A percentile compares a stretch with the other conserved stretches of the same genome.
Conservation (phyloP, 1,284 basidiomycete species). For the Moesziomyces sp. region DNA sequence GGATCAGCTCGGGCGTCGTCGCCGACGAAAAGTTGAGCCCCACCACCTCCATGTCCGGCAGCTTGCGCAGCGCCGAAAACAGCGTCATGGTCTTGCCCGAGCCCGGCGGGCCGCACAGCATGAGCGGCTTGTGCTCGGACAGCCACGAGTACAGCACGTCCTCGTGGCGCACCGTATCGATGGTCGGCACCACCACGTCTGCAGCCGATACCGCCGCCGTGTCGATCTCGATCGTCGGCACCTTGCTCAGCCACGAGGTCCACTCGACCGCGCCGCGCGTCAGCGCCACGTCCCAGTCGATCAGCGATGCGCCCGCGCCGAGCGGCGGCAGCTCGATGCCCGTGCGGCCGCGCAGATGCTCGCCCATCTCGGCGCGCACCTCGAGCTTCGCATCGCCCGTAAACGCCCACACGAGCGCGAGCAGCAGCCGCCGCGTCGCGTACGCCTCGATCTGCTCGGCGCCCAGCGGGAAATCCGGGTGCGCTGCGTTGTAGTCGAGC, state of each 20-base stretch:
- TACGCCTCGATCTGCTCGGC: constrained; percentile 88
- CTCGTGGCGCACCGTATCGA: constrained; percentile 98
- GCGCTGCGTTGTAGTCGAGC: constrained; percentile 92
- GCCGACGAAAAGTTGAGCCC: constrained; percentile 99
- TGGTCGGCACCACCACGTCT: constrained; percentile 96
- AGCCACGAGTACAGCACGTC: constrained; percentile 98
- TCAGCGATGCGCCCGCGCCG: constrained; percentile 80
- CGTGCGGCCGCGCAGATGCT: constrained; percentile 84
- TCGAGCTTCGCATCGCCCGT: constrained; percentile 94
- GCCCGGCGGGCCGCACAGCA: constrained; percentile 98
- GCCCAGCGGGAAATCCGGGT: constrained; percentile 91
- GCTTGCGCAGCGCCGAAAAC: constrained; percentile 96
- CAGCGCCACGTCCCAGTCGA: constrained; percentile 86
- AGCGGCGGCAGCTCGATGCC: constrained; percentile 86
- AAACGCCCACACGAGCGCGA: constrained; percentile 97
- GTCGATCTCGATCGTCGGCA: constrained; percentile 96
- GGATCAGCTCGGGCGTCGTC: constrained; percentile 94
- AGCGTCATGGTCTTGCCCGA: constrained; percentile 99
- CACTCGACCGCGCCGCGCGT: constrained; percentile 73
- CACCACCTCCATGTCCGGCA: constrained; percentile 98
- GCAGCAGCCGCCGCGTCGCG: constrained; percentile 86
- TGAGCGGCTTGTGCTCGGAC: constrained; percentile 96
- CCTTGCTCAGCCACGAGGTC: constrained; percentile 83
- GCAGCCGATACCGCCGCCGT: constrained; percentile 93
- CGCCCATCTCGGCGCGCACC: constrained; percentile 87